Evolutionary conservation across 2,329 filamentous ascomycete genomes (phyloP), one percentile per base, ranked within the genome.

Genomic region (Curvularia sp.): DNA sequence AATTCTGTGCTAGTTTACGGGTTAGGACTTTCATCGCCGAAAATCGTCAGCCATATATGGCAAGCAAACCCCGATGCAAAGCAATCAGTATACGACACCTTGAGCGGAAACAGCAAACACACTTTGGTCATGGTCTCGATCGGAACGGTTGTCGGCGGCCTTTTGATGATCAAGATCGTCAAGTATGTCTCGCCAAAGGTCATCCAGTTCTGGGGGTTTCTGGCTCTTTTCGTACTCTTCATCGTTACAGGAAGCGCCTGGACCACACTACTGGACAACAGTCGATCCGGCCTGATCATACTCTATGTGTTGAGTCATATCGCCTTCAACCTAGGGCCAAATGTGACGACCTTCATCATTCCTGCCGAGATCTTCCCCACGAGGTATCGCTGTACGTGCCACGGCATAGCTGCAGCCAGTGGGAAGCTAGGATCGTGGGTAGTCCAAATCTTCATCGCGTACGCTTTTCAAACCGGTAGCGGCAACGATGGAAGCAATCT

Each of bases 311-410:
- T 76, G 7, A 68, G 68, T 49, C 72, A 76, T 45, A 72, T 77
- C 32, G 66, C 70, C 0, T 77, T 76, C 66, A 76, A 76, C 51
- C 59, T 77, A 1, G 74, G 74, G 23, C 71, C 74, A 4, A 77
- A 77, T 47, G 71, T 72, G 3, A 72, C 74, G 1, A 76, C 74
- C 3, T 77, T 77, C 53, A 75, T 77, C 43, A 81, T 85, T 36
- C 81, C 83, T n/a, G 83, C 82, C 12, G 83, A 85, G 60, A 78
- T 84, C 50, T 86, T 85, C 61, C 84, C 84, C 3, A 86, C 83
- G 0, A 77, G 81, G 18, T 85, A 85, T 64, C 79, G 83, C 18
- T 83, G 79, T 51, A 82, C 81, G 1, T 83, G 80, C 58, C 82
- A 86, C 65, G 84, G 83, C 19, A 79, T 86, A 58, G 79, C 80